These are phyloP conservation scores for Nicotiana attenuata DNA, from an alignment of 257 asterid species.

Conservation along the genomic window DNA sequence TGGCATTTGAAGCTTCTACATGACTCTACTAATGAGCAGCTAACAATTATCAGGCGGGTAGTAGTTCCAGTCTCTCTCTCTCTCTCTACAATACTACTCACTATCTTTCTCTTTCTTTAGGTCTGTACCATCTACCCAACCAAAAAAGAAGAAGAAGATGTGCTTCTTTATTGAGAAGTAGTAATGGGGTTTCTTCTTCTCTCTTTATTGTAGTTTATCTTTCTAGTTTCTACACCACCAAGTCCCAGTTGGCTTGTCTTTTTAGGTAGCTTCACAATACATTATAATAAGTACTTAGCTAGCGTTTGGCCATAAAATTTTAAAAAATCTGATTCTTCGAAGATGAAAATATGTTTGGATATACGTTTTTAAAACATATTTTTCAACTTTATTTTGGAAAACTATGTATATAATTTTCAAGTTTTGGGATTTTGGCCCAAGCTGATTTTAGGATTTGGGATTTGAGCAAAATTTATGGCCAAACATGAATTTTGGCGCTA, in stretches of 20 bases:
- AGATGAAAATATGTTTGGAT: no score
- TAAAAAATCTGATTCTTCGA: no score
- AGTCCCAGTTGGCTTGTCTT: slow-evolving; percentile 15
- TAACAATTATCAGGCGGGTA: neutral
- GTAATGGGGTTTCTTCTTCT: neutral
- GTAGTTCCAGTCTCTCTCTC: neutral
- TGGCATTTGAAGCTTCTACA: neutral
- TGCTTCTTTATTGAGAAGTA: neutral
- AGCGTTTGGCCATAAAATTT: no score
- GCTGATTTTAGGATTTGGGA: no score
- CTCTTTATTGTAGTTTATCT: neutral
- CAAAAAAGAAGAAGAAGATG: neutral
- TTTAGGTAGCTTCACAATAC: slow-evolving; percentile 44
- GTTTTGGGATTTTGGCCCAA: no score
- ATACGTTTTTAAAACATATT: no score
- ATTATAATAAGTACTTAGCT: no score
- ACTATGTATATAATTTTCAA: no score
- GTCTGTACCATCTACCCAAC: neutral
- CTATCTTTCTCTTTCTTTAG: neutral
- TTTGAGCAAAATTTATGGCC: no score
- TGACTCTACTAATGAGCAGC: neutral
- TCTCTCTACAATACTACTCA: neutral
- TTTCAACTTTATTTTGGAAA: no score
- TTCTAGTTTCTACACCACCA: neutral
- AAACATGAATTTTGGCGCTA: no score